These are phyloP conservation scores for Aureobasidium sp. DNA, from an alignment of 2,329 filamentous ascomycete genomes.

Conservation along the genomic window DNA sequence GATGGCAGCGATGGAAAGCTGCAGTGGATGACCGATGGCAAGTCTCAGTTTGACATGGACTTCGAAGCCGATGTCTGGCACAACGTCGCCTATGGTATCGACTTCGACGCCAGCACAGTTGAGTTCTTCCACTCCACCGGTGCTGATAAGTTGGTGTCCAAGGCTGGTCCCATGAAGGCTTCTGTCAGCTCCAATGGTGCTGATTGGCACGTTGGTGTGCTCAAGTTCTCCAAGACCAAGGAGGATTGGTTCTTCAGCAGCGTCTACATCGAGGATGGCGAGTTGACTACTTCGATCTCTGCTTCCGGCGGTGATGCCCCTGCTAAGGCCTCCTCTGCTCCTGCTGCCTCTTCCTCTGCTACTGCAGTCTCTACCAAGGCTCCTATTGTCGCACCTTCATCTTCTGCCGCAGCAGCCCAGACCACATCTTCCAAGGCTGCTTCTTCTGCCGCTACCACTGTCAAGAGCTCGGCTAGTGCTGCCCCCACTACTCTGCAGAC, in stretches of 20 bases:
- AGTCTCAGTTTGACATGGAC: constrained; percentile 53
- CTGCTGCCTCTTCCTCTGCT: background rate
- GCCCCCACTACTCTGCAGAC: constrained; percentile 4
- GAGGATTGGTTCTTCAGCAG: constrained; percentile 68
- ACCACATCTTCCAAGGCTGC: background rate
- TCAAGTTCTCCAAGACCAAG: constrained; percentile 52
- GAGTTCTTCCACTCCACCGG: constrained; percentile 64
- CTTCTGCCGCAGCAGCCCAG: background rate
- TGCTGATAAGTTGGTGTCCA: constrained; percentile 46
- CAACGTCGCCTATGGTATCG: constrained; percentile 66
- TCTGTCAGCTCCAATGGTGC: constrained; percentile 56
- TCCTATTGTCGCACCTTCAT: background rate
- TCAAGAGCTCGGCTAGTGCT: background rate
- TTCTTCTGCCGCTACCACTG: background rate
- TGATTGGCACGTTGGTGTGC: constrained; percentile 65
- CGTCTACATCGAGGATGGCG: constrained; percentile 60
- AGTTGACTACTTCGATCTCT: constrained; percentile 20
- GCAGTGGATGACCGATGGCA: constrained; percentile 55
- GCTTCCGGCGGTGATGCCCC: constrained; percentile 11
- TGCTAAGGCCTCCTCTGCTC: background rate
- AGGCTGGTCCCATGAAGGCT: constrained; percentile 51
- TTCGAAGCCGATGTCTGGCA: constrained; percentile 61
- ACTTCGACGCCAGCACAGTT: constrained; percentile 55
- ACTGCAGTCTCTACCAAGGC: background rate
- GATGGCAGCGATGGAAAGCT: constrained; percentile 33